Evolutionary conservation across 306 rosid species (phyloP).

Genomic region (Citrullus amarus): DNA sequence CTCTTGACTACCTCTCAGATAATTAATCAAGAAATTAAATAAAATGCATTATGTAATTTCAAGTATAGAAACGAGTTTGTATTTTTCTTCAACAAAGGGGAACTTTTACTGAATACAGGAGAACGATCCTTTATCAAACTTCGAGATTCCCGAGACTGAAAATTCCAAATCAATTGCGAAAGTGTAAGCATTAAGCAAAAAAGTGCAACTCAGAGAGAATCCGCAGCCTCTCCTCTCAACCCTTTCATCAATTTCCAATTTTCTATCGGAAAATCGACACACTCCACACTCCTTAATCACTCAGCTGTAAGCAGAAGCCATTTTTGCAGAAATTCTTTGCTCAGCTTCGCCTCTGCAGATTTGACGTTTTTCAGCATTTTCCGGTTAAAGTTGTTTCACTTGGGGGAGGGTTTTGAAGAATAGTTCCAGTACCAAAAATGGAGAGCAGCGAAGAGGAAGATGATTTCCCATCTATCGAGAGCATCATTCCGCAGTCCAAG

Average conservation of each 20-base stretch:
- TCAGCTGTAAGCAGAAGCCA: neutral
- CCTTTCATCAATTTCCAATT: neutral
- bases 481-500: constrained; percentile 80
- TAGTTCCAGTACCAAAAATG: constrained; percentile 24
- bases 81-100: neutral
- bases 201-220: neutral
- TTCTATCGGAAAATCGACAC: neutral
- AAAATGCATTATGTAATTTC: neutral
- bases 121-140: neutral
- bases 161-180: neutral
- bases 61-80: neutral
- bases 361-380: neutral
- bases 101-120: neutral
- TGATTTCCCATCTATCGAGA: constrained; percentile 78
- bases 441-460: constrained; percentile 99
- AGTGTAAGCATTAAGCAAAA: neutral
- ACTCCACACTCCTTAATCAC: neutral
- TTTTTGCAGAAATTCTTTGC: neutral
- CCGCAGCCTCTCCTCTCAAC: neutral
- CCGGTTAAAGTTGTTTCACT: neutral
- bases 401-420: neutral
- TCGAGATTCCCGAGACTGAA: neutral
- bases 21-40: too few relatives aligned
- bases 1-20: too few relatives aligned
- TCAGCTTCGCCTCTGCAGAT: neutral